Conservation (phyloP, 2,329 filamentous ascomycete genomes). For the Colletotrichum sp. region DNA sequence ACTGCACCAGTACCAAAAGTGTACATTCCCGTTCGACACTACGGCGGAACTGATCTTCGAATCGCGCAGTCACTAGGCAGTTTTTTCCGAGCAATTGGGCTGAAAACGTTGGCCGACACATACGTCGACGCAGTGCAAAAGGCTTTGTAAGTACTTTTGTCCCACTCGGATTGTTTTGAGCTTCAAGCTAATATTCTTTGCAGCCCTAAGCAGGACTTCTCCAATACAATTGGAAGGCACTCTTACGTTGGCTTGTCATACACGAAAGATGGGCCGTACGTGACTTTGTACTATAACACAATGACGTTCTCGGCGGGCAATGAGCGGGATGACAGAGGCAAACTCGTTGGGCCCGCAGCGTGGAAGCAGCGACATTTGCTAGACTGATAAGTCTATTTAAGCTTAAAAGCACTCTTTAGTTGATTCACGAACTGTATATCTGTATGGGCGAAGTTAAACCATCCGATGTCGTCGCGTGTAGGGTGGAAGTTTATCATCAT, state of each 20-base stretch:
- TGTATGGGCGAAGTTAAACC: background rate
- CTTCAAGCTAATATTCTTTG: background rate
- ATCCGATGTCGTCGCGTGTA: background rate
- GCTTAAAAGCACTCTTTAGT: background rate
- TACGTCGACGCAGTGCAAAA: constrained; percentile 10
- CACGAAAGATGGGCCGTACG: background rate
- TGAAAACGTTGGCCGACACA: background rate
- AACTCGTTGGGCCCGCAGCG: constrained; percentile 10
- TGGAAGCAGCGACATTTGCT: constrained; percentile 13
- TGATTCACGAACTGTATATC: background rate
- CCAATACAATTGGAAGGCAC: constrained; percentile 6
- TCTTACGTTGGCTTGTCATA: constrained; percentile 13
- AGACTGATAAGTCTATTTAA: background rate
- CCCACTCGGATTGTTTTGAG: background rate
- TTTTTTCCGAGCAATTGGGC: constrained; percentile 8
- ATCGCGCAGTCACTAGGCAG: constrained; percentile 5
- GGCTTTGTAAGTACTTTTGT: constrained; percentile 1
- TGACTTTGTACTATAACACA: constrained; percentile 14
- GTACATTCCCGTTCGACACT: constrained; percentile 40
- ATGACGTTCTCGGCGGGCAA: constrained; percentile 7
- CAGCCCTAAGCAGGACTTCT: constrained; percentile 11
- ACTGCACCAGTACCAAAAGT: constrained; percentile 30
- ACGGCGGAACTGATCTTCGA: constrained; percentile 23
- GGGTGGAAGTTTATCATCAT: background rate
- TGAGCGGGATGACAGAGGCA: background rate